Evolutionary conservation across 768 basidiomycete species (phyloP), one percentile per base, ranked within the genome.

Genomic region (Tulasnella calospora): DNA sequence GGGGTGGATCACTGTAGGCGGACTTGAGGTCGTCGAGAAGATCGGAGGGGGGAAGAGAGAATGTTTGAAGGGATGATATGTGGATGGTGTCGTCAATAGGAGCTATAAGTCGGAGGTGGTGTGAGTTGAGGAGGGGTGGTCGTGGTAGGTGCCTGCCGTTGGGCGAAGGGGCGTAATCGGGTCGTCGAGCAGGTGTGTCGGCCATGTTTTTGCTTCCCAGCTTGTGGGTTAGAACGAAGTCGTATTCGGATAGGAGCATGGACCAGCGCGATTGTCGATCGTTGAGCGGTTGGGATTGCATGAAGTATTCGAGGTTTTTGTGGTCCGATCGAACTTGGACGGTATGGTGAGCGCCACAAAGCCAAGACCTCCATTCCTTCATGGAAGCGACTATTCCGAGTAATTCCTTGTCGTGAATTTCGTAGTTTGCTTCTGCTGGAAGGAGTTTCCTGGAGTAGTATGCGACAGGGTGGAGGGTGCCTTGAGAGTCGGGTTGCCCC

Each of bases 371-470:
- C 33, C 30, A 76, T 12, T 75, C 79, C 19, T 46, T 46, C 46
- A 46, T 46, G 12, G 46, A 3, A 46, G 46, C 46, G 13, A 67
- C 57, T 1, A 84, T 82, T 17, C 83, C 83, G 5, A 83, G 80
- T 7, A 84, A 51, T 71, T 84, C 84, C 77, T 83, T 84, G 71
- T 84, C 84, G 74, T 82, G 79, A 23, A 83, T 81, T 44, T 80
- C 77, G 80, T 84, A 80, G 30, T 71, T 80, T 9, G 21, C 3
- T 69, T 80, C 79, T 3, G 79, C 79, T 35, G 79, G 67, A 17
- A 36, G 71, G n/a, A 80, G 46, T 36, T 44, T 76, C 30, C 57
- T 33, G n/a, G 79, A 80, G 73, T 51, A 70, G 35, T 47, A 80
- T 27, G 79, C 79, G 30, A 80, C 74, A n/a, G 79, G 79, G 40